These are phyloP conservation scores for Tetragonia tetragonoides DNA, from an alignment of 148 eudicot species.

Conservation along the genomic window DNA sequence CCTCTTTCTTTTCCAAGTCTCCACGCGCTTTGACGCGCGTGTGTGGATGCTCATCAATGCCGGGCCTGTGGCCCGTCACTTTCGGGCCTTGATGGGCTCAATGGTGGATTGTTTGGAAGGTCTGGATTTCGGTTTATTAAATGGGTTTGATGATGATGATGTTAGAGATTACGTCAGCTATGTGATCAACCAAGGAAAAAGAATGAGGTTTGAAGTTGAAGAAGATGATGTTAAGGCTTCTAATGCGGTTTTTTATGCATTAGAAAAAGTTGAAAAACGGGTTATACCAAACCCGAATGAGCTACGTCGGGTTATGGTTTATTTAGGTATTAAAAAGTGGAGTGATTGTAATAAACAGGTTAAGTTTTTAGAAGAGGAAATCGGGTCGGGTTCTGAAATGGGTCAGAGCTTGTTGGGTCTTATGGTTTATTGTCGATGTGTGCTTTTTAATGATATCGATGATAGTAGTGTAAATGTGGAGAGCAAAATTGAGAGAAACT, in stretches of 20 bases:
- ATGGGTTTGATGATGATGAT: conserved; percentile 33
- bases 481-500: not conserved
- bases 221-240: conserved; percentile 32
- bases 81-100: conserved; percentile 35
- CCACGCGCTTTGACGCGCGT: conserved; percentile 51
- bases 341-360: conserved; percentile 52
- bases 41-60: conserved; percentile 52
- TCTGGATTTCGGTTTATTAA: conserved; percentile 23
- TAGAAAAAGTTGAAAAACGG: conserved; percentile 41
- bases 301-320: conserved; percentile 44
- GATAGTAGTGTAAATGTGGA: not conserved
- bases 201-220: conserved; percentile 33
- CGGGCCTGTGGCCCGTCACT: conserved; percentile 31
- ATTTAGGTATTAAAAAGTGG: conserved; percentile 63
- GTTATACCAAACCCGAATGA: conserved; percentile 50
- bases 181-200: conserved; percentile 38
- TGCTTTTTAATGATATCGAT: conserved; percentile 39
- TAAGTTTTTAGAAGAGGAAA: conserved; percentile 57
- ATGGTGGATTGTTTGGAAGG: conserved; percentile 50
- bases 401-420: conserved; percentile 43
- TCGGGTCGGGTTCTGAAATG: conserved; percentile 29
- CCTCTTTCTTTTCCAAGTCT: conserved; percentile 46
- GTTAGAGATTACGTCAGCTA: conserved; percentile 37
- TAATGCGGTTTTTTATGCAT: conserved; percentile 22
- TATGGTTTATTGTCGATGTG: conserved; percentile 57